Percentiles rank a stretch among this genome's conserved stretches.
phyloP scores from a whole-genome alignment of 106 monocot species.

The Acorus calamus region DNA sequence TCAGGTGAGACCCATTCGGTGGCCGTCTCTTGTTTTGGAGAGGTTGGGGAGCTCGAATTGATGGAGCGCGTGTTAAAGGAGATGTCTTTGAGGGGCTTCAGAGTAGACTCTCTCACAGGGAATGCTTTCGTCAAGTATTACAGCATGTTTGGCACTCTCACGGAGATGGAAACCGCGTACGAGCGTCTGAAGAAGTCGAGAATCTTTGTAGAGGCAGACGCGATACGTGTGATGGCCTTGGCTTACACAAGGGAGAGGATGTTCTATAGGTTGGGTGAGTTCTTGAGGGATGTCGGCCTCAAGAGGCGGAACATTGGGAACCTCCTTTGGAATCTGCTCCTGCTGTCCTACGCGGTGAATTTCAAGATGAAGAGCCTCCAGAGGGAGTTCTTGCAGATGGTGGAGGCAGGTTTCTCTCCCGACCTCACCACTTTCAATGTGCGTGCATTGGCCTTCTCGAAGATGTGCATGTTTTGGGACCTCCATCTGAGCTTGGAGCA shows the following conservation, averaged over 20 bases:
- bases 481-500: constrained; percentile 84
- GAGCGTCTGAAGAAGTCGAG: constrained; percentile 44
- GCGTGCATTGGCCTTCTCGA: constrained; percentile 67
- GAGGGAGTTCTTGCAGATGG: constrained; percentile 74
- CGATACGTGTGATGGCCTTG: constrained; percentile 44
- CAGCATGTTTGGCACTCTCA: constrained; percentile 45
- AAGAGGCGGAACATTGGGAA: constrained; percentile 59
- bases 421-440: constrained; percentile 86
- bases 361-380: constrained; percentile 98
- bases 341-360: constrained; percentile 84
- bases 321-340: constrained; percentile 78
- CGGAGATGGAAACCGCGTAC: constrained; percentile 69
- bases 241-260: constrained; percentile 56
- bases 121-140: constrained; percentile 53
- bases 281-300: constrained; percentile 69
- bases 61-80: constrained; percentile 55
- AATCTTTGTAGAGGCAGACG: constrained; percentile 56
- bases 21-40: constrained; percentile 69
- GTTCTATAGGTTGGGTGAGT: constrained; percentile 68
- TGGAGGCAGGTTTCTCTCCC: constrained; percentile 66
- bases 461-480: constrained; percentile 96
- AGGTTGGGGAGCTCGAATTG: constrained; percentile 46
- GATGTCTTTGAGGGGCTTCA: constrained; percentile 62
- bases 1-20: constrained; percentile 27
- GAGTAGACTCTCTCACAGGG: constrained; percentile 51